Conservation (phyloP, 2,329 filamentous ascomycete species). For the Botrytis galanthina region DNA sequence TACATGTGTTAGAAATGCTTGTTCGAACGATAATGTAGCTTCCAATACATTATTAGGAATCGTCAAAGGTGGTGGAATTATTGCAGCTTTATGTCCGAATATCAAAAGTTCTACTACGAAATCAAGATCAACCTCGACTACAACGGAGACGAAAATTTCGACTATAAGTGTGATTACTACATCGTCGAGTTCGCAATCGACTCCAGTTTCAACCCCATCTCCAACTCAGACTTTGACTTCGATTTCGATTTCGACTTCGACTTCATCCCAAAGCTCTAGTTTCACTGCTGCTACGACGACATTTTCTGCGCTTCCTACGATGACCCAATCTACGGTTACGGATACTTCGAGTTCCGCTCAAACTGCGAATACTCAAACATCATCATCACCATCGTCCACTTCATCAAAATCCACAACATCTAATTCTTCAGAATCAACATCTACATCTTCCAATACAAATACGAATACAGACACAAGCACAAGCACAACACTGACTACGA, state of each 20-base stretch:
- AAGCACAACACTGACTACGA: background rate
- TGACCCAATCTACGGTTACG: background rate
- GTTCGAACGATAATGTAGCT: slow-evolving; percentile 27
- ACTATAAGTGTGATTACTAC: slow-evolving; percentile 18
- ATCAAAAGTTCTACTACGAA: slow-evolving; percentile 21
- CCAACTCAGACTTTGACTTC: background rate
- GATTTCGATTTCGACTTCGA: background rate
- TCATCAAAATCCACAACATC: background rate
- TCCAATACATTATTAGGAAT: slow-evolving; percentile 36
- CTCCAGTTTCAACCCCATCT: background rate
- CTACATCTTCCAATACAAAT: background rate
- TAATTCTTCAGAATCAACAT: background rate
- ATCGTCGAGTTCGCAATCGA: background rate
- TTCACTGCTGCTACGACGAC: background rate
- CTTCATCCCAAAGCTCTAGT: background rate
- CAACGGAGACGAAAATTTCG: slow-evolving; percentile 19
- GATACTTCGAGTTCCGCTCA: background rate
- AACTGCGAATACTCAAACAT: background rate
- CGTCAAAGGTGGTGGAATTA: slow-evolving; percentile 34
- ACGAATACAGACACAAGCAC: background rate
- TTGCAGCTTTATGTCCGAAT: slow-evolving; percentile 33
- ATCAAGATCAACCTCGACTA: slow-evolving; percentile 7
- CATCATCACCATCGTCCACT: background rate
- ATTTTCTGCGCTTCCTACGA: background rate
- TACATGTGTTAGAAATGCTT: slow-evolving; percentile 27